Conservation (phyloP, 805 yeast species). For the Saturnispora sekii region DNA sequence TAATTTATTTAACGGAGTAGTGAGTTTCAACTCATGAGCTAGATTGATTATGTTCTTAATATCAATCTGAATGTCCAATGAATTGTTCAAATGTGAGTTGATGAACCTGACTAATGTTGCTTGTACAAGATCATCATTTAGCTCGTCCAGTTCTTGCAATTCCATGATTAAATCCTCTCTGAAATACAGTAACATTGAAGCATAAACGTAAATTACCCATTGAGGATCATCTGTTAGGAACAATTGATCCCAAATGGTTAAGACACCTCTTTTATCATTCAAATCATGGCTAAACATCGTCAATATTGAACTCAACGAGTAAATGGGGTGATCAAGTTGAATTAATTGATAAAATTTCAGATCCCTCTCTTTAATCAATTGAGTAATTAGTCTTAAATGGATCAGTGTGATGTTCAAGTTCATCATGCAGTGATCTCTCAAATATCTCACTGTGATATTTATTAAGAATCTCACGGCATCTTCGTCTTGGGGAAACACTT, state of each 20-base stretch:
- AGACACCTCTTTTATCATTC: slow-evolving; percentile 36
- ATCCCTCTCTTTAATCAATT: slow-evolving; percentile 44
- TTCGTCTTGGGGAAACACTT: slow-evolving; percentile 32
- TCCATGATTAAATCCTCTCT: slow-evolving; percentile 34
- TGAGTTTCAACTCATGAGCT: slow-evolving; percentile 11
- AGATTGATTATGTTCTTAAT: slow-evolving; percentile 21
- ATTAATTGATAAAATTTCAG: slow-evolving; percentile 32
- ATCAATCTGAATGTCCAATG: slow-evolving; percentile 19
- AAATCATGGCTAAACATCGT: slow-evolving; percentile 74
- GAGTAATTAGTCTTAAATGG: slow-evolving; percentile 59
- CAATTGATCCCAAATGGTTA: slow-evolving; percentile 60
- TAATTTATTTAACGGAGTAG: slow-evolving; percentile 7
- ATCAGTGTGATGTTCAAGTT: slow-evolving; percentile 55
- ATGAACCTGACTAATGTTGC: slow-evolving; percentile 22
- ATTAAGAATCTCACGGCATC: slow-evolving; percentile 37
- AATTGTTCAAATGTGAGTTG: slow-evolving; percentile 19
- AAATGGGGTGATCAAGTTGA: slow-evolving; percentile 42
- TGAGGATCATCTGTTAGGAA: slow-evolving; percentile 47
- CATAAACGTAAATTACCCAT: slow-evolving; percentile 51
- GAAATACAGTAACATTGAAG: slow-evolving; percentile 38
- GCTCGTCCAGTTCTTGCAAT: slow-evolving; percentile 21
- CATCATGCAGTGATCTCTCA: slow-evolving; percentile 81
- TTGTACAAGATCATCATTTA: slow-evolving; percentile 17
- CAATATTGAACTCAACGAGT: slow-evolving; percentile 65
- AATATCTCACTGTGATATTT: slow-evolving; percentile 44